Evolutionary conservation across 257 asterid genomes (phyloP).

Genomic region (Fraxinus cuspidata): DNA sequence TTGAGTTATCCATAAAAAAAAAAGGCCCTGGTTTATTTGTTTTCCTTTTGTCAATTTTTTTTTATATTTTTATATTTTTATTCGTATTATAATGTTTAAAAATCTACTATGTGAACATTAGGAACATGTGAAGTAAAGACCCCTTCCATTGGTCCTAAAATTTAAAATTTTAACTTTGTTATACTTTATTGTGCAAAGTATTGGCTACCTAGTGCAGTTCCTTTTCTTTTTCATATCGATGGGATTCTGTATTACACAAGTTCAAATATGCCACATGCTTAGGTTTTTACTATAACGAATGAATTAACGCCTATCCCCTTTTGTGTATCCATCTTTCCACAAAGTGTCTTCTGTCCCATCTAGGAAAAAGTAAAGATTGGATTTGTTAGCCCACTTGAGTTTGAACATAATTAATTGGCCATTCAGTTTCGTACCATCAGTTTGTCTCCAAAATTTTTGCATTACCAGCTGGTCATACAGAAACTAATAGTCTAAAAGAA

Average conservation of each 20-base stretch:
- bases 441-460: neutral
- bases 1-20: no score
- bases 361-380: neutral
- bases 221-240: neutral
- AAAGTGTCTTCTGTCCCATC: neutral
- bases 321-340: neutral
- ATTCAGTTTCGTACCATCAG: constrained; percentile 2
- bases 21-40: no score
- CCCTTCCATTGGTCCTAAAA: neutral
- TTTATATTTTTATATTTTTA: no score
- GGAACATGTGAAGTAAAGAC: neutral
- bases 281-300: neutral
- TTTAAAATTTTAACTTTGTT: neutral
- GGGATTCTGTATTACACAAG: neutral
- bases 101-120: neutral
- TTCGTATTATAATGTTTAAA: no score
- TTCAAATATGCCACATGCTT: neutral
- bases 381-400: neutral
- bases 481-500: constrained; percentile 1
- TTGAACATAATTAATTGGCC: neutral
- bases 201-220: neutral
- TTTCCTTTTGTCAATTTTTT: no score
- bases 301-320: neutral
- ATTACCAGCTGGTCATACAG: neutral
- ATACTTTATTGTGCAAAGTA: neutral